Evolutionary conservation across 306 rosid species (phyloP).

Genomic region (Begonia masoniana): DNA sequence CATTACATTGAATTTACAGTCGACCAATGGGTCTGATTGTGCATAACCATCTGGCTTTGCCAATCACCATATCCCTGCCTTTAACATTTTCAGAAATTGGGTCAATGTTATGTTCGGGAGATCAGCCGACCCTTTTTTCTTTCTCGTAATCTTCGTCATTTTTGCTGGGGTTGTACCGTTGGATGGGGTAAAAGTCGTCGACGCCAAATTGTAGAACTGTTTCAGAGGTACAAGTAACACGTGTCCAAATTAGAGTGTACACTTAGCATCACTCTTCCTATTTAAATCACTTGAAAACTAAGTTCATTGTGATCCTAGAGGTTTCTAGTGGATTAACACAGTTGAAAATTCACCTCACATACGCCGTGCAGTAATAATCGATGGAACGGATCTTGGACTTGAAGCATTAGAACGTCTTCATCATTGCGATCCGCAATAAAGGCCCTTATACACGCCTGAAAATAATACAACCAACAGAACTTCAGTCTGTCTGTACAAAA

Average conservation of each 20-base stretch:
- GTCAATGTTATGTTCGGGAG: slow-evolving; percentile 49
- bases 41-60: too few species aligned
- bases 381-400: slow-evolving; percentile 68
- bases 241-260: neutral
- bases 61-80: slow-evolving; percentile 70
- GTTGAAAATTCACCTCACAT: slow-evolving; percentile 48
- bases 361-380: slow-evolving; percentile 84
- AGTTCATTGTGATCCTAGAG: too few species aligned
- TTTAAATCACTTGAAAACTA: neutral
- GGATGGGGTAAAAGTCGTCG: slow-evolving; percentile 34
- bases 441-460: slow-evolving; percentile 46
- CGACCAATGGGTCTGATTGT: too few species aligned
- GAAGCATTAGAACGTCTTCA: slow-evolving; percentile 39
- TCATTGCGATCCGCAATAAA: slow-evolving; percentile 37
- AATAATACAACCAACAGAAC: neutral
- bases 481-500: neutral
- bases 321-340: too few species aligned
- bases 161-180: slow-evolving; percentile 25
- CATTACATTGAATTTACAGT: too few species aligned
- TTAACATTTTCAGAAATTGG: slow-evolving; percentile 73
- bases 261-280: neutral
- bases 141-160: slow-evolving; percentile 57
- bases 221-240: slow-evolving; percentile 2
- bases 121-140: slow-evolving; percentile 35
- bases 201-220: slow-evolving; percentile 76